Percentiles rank a stretch among this genome's conserved stretches.
phyloP scores from a whole-genome alignment of 2,329 filamentous ascomycete genomes.

The Cytospora schulzeri region DNA sequence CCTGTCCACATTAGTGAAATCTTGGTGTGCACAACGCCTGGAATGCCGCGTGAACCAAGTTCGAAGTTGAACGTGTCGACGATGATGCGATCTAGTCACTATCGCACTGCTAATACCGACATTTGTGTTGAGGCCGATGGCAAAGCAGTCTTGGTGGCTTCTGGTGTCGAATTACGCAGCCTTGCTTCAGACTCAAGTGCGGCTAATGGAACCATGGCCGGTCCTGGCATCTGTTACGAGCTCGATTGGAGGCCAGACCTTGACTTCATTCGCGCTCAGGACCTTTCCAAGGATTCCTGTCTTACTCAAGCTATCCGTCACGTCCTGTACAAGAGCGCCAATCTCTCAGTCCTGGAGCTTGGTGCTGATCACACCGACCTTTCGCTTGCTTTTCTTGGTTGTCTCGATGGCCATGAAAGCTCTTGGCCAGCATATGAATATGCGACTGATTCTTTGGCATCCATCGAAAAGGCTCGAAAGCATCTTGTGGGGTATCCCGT shows the following conservation, averaged over 20 bases:
- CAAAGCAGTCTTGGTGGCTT: background rate
- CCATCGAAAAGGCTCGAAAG: conserved; percentile 1
- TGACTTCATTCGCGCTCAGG: background rate
- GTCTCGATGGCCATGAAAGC: background rate
- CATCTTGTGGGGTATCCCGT: conserved; percentile 3
- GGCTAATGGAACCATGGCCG: background rate
- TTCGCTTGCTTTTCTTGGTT: background rate
- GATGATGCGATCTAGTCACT: background rate
- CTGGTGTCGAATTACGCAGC: conserved; percentile 6
- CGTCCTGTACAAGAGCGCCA: background rate
- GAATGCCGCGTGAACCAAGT: background rate
- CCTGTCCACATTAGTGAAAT: conserved; percentile 11
- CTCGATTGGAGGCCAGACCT: conserved; percentile 3
- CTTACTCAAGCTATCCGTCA: background rate
- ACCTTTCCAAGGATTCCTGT: background rate
- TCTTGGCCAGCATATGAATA: conserved; percentile 8
- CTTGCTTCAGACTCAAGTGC: background rate
- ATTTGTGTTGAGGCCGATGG: background rate
- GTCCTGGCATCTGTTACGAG: background rate
- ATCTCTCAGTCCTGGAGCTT: background rate
- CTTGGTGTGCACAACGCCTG: background rate
- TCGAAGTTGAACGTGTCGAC: background rate
- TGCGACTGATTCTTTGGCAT: background rate
- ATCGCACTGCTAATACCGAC: conserved; percentile 7
- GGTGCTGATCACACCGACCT: background rate